A percentile compares a stretch with the other conserved stretches of the same genome.
These are phyloP conservation scores for Candida wancherniae DNA, from an alignment of 805 yeast species.

Conservation along the genomic window DNA sequence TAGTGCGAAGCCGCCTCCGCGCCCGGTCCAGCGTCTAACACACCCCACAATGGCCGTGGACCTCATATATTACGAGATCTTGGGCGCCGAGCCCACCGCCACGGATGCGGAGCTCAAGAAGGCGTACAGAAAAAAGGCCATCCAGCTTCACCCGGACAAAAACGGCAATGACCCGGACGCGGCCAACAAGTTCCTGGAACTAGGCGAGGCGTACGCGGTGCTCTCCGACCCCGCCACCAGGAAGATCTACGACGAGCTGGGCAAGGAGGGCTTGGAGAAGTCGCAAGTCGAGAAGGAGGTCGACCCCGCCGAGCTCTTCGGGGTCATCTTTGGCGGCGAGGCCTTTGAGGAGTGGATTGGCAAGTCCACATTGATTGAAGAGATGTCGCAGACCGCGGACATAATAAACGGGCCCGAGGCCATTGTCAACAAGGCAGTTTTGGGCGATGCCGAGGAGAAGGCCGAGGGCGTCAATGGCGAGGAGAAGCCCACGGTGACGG, in stretches of 20 bases:
- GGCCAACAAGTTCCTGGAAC: constrained; percentile 75
- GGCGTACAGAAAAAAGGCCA: constrained; percentile 50
- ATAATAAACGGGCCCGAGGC: too few species aligned
- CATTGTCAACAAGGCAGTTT: too few species aligned
- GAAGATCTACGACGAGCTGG: constrained; percentile 74
- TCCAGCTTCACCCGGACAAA: constrained; percentile 65
- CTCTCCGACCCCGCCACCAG: constrained; percentile 70
- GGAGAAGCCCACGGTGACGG: constrained; percentile 4
- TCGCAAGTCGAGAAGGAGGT: constrained; percentile 65
- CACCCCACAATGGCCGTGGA: constrained; percentile 65
- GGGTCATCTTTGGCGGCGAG: constrained; percentile 80
- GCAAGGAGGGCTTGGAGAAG: constrained; percentile 56
- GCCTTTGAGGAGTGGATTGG: constrained; percentile 81
- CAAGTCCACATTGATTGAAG: constrained; percentile 73
- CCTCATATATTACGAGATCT: constrained; percentile 77
- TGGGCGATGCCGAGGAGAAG: constrained; percentile 33
- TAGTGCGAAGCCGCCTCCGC: too few species aligned
- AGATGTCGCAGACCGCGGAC: constrained; percentile 61
- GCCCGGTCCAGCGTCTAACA: too few species aligned
- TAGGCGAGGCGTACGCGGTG: constrained; percentile 67
- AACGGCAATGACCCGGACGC: constrained; percentile 94
- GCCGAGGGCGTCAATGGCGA: constrained; percentile 10
- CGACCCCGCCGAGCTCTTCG: constrained; percentile 84
- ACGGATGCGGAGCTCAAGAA: constrained; percentile 80
- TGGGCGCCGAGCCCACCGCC: constrained; percentile 67